Evolutionary conservation across 2,329 filamentous ascomycete genomes (phyloP).

Genomic region (Amauroascus niger): DNA sequence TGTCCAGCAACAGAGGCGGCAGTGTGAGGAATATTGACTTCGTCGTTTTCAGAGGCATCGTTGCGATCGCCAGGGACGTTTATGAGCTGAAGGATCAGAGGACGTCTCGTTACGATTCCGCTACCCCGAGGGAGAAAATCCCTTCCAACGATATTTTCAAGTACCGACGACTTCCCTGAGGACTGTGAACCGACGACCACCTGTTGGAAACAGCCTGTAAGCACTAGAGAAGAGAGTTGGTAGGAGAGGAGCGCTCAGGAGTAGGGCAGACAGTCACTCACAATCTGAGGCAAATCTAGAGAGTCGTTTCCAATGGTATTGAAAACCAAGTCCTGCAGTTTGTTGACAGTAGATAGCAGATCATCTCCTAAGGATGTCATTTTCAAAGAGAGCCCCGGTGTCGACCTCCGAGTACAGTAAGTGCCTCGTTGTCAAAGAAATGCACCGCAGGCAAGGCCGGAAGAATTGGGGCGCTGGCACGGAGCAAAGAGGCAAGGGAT

Average conservation of each 20-base stretch:
- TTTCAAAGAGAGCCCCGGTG: slow-evolving; percentile 14
- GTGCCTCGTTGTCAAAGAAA: background rate
- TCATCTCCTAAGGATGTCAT: slow-evolving; percentile 97
- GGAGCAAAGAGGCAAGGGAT: background rate
- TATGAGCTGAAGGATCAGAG: slow-evolving; percentile 94
- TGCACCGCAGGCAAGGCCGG: background rate
- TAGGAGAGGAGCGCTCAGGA: no score
- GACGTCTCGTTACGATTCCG: slow-evolving; percentile 89
- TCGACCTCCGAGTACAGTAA: background rate
- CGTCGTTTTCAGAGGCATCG: slow-evolving; percentile 58
- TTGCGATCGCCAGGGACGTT: slow-evolving; percentile 70
- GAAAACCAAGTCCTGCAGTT: slow-evolving; percentile 96
- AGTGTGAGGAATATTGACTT: slow-evolving; percentile 61
- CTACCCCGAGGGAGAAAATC: slow-evolving; percentile 95
- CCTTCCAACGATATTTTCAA: slow-evolving; percentile 96
- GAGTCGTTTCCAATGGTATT: slow-evolving; percentile 99
- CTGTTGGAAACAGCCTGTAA: slow-evolving; percentile 41
- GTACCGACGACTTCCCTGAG: slow-evolving; percentile 93
- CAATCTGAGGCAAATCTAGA: slow-evolving; percentile 93
- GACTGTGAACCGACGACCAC: slow-evolving; percentile 98
- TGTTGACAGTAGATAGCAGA: slow-evolving; percentile 90
- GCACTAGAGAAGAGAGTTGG: no score
- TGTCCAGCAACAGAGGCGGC: slow-evolving; percentile 61
- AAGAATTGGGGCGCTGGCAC: background rate
- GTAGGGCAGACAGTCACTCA: slow-evolving; percentile 41